Evolutionary conservation across 108 stramenopile genomes (phyloP).

Genomic region (Schizochytrium sp.): DNA sequence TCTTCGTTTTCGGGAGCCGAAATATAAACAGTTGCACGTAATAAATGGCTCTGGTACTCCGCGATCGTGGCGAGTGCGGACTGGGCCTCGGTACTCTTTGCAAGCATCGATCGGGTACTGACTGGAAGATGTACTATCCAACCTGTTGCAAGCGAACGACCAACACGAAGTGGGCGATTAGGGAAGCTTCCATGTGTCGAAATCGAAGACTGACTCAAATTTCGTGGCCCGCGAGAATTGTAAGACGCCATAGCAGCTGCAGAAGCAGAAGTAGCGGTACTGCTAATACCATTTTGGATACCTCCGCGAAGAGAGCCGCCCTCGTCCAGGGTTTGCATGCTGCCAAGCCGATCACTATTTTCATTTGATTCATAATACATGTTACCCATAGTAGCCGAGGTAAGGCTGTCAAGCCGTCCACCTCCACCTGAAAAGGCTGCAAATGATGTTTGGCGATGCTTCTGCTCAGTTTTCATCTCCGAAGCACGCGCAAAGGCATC

Average conservation of each 20-base stretch:
- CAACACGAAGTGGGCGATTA: background rate
- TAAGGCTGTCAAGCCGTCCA: constrained; percentile 15
- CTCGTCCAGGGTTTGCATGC: too few relatives aligned
- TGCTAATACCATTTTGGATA: too few relatives aligned
- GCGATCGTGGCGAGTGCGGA: background rate
- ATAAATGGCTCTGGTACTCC: background rate
- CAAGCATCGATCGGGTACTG: background rate
- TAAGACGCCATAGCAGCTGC: too few relatives aligned
- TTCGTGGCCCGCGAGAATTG: background rate
- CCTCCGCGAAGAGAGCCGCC: too few relatives aligned
- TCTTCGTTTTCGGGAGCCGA: constrained; percentile 8
- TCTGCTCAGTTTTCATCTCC: constrained; percentile 2
- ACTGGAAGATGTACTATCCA: constrained; percentile 6
- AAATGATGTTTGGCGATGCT: constrained; percentile 15
- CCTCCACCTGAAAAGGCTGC: constrained; percentile 7
- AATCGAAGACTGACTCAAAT: background rate
- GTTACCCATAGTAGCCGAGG: background rate
- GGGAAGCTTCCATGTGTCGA: background rate
- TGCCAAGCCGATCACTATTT: background rate
- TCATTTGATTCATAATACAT: background rate
- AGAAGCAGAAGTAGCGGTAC: too few relatives aligned
- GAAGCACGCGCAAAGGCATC: constrained; percentile 21
- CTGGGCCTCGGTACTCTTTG: background rate
- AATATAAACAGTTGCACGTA: background rate
- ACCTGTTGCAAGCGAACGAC: background rate